Evolutionary conservation across 2,329 filamentous ascomycete species (phyloP), one percentile per base, ranked within the genome.

Genomic region (Mycosphaerella arachidis): DNA sequence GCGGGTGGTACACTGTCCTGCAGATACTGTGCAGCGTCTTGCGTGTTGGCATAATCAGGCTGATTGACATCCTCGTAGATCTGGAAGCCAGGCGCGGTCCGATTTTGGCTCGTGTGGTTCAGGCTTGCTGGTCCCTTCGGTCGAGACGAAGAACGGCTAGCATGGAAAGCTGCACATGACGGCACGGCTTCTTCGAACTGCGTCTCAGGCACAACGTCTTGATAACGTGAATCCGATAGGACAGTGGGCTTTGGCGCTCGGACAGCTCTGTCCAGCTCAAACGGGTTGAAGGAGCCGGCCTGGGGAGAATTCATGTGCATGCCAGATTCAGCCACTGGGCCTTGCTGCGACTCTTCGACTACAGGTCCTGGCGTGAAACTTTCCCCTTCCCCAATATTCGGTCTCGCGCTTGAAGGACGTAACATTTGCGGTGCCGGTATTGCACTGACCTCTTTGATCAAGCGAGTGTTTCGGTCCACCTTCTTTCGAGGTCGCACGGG

Each of bases 321-420:
- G 24, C 24, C 53, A 31, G 53, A 12, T 10, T 20, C 18, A 48
- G 9, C 24, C 5, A 30, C 12, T 12, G 5, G 40, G 18, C 31
- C 16, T n/a, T 58, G 43, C 43, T 65, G 62, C 9, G 64, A 61
- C 18, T 64, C 62, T 31, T 68, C 62, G 2, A 62, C 59, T 6
- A 65, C 56, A 7, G 60, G 55, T 35, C 59, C 59, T 12, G n/a
- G 40, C 18, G 40, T n/a, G n/a, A 3, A 3, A 27, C 27, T n/a
- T 51, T 56, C 27, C 16, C 24, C 40, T 18, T 48, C 43, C 33
- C 29, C 27, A 18, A 16, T 31, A 10, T 12, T 30, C 8, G 10
- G 40, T 31, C 54, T 48, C 20, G 53, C 53, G 16, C 12, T 31
- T 6, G 53, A 30, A 37, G 33, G 53, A 9, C 50, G 30, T 35